phyloP scores from a whole-genome alignment of 768 basidiomycete species.

The Russula ochroleuca region DNA sequence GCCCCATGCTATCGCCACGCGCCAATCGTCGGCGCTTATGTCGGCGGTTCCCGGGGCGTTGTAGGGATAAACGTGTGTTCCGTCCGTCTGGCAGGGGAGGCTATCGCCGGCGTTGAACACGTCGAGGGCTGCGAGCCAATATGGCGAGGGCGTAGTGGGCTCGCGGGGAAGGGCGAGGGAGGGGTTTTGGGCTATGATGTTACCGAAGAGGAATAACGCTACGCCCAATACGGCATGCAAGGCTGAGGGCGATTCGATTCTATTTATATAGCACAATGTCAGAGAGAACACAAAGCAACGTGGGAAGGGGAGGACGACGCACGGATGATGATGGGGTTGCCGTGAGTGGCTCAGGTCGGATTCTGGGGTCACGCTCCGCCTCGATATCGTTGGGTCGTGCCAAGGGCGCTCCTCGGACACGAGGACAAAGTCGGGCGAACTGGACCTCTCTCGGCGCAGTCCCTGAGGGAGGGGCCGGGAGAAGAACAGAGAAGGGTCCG shows the following conservation, averaged over 20 bases:
- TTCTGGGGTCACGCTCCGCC: neutral
- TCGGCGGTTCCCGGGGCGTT: neutral
- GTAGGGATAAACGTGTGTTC: neutral
- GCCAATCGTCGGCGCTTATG: constrained; percentile 55
- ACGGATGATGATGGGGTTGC: neutral
- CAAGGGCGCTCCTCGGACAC: neutral
- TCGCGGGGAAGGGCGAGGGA: constrained; percentile 52
- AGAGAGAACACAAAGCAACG: neutral
- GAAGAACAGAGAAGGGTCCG: constrained; percentile 54
- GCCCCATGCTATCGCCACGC: constrained; percentile 64
- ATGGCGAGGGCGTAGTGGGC: constrained; percentile 46
- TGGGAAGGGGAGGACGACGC: neutral
- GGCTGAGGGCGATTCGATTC: constrained; percentile 53
- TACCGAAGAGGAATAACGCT: constrained; percentile 60
- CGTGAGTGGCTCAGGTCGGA: neutral
- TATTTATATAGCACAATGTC: neutral
- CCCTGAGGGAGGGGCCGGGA: constrained; percentile 12
- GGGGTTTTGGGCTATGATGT: constrained; percentile 50
- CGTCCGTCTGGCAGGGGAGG: constrained; percentile 42
- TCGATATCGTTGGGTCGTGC: neutral
- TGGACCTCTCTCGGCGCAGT: neutral
- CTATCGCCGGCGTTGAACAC: constrained; percentile 67
- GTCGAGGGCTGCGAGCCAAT: constrained; percentile 67
- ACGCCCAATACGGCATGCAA: constrained; percentile 65
- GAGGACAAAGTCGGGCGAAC: neutral